Base-by-base conservation (phyloP, 352 stramenopile genomes). In the Pythium diclinum region DNA sequence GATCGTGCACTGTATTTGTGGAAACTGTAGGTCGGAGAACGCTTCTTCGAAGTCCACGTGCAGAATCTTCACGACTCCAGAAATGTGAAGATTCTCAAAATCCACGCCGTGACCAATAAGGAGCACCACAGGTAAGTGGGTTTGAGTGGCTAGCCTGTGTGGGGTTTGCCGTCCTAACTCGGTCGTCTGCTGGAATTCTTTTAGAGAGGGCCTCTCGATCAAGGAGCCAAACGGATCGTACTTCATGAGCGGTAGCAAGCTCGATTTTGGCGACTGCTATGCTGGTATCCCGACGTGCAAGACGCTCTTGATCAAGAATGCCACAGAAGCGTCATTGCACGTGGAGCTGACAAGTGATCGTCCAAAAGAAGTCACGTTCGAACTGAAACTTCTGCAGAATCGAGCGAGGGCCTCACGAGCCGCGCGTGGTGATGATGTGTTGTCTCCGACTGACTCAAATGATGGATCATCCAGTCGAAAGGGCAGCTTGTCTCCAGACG, bases 231-330 rank as follows among this genome's bases (percentile, higher is more conserved):
- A 64, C 59, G 86, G 86, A 38, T 92, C 85, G 44, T 92, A 86
- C 46, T 64, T 96, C 1, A 93, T 91, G 83, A 95, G 87, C 58
- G 88, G 88, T 17, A 94, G 87, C 68, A 87, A 90, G 38, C 63
- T 96, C 51, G 86, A 96, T 74, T 96, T 95, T 69, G 88, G 88
- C 9, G 88, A 96, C 68, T 95, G 86, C 59, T 96, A 94, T 70
- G 87, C 83, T 6, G 86, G 85, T 28, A 87, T 94, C 14, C 71
- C 86, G 14, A 91, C 87, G 23, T 91, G 84, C 10, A 96, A 95
- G 68, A 75, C 85, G 4, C 77, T 96, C 16, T 56, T 92, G 38
- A 76, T 96, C 52, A 84, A 87, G 32, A 96, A 96, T 68, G 90
- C 88, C 54, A 96, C 85, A 0, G 86, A 95, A 47, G 84, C 78